phyloP scores from a whole-genome alignment of 2,329 filamentous ascomycete genomes.

The Beauveria medogensis region DNA sequence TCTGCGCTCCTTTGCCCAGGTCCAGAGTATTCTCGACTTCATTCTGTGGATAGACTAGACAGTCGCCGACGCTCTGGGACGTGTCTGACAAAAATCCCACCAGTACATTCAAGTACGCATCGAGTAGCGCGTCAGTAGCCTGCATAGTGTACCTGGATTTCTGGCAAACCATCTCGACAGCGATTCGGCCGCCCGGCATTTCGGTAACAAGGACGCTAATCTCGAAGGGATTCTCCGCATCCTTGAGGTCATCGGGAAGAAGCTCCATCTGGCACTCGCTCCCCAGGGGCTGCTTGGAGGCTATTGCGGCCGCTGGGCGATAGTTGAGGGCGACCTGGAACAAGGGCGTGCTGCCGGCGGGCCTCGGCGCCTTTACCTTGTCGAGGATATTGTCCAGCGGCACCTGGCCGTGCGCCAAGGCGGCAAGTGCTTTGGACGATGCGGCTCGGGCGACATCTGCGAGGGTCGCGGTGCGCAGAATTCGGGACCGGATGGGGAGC shows the following conservation, averaged over 20 bases:
- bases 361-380: slow-evolving; percentile 32
- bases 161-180: background rate
- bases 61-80: background rate
- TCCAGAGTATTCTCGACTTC: background rate
- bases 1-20: background rate
- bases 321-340: slow-evolving; percentile 38
- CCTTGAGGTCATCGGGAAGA: background rate
- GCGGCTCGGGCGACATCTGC: slow-evolving; percentile 9
- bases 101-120: background rate
- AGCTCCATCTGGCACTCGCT: background rate
- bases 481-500: slow-evolving; percentile 34
- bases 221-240: background rate
- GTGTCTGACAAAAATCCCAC: background rate
- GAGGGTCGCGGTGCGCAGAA: background rate
- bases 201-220: background rate
- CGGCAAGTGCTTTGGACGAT: slow-evolving; percentile 22
- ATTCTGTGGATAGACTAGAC: background rate
- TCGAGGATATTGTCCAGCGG: slow-evolving; percentile 42
- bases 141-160: background rate
- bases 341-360: slow-evolving; percentile 32
- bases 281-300: background rate
- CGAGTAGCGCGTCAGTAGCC: background rate
- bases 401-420: slow-evolving; percentile 33
- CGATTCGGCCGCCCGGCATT: background rate
- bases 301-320: slow-evolving; percentile 9